Percentiles rank a stretch among this genome's conserved stretches.
Conservation (phyloP, 257 asterid species). For the Solanum bulbocastanum region DNA sequence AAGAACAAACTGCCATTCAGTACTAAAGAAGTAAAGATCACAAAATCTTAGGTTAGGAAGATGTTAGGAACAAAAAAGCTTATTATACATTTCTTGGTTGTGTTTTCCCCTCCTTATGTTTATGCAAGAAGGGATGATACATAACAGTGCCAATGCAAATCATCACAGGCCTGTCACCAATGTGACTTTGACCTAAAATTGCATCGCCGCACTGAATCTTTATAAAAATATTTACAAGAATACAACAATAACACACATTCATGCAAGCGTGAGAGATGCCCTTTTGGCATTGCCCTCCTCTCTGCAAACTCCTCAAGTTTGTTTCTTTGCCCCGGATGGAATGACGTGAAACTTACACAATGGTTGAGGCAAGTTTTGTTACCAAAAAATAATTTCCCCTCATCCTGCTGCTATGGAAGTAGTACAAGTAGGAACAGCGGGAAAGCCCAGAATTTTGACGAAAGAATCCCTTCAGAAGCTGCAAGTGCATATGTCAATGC, state of each 20-base stretch:
- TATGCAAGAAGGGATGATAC: conserved; percentile 38
- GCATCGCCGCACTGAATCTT: conserved; percentile 30
- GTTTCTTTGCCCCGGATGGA: conserved; percentile 1
- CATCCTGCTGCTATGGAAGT: conserved; percentile 23
- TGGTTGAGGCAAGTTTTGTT: neutral
- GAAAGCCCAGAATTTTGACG: conserved; percentile 28
- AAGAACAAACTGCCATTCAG: neutral
- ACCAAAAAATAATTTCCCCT: conserved; percentile 3
- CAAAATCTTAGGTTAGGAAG: neutral
- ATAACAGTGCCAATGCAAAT: conserved; percentile 33
- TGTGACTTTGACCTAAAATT: conserved; percentile 80
- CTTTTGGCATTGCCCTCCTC: conserved; percentile 42
- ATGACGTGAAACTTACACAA: neutral
- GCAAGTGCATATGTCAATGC: conserved; percentile 23
- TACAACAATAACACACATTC: conserved; percentile 26
- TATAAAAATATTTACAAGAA: conserved; percentile 60
- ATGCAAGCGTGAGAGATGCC: conserved; percentile 32
- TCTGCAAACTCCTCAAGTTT: conserved; percentile 20
- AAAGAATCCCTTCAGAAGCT: conserved; percentile 44
- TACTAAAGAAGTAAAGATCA: neutral
- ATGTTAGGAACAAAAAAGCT: conserved; percentile 25
- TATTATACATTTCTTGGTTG: conserved; percentile 39
- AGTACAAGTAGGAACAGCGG: conserved; percentile 21
- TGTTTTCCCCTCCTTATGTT: conserved; percentile 18
- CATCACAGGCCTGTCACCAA: conserved; percentile 73